Evolutionary conservation across 2,329 filamentous ascomycete species (phyloP).

Genomic region (Sporothrix schenckii): DNA sequence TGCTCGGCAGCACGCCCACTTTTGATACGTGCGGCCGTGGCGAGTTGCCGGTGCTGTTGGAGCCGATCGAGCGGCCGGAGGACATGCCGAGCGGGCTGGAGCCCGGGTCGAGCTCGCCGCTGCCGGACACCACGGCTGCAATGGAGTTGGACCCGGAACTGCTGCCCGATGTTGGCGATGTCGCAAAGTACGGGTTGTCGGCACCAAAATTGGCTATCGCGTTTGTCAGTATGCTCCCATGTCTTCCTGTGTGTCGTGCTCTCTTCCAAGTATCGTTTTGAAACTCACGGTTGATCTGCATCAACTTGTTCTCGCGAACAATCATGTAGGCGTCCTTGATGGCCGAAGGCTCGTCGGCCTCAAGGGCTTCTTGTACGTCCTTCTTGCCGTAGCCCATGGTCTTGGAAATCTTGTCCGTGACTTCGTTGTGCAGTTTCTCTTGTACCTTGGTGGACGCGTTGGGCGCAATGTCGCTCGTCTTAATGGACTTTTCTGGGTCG

Average conservation of each 20-base stretch:
- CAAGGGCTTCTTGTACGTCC: constrained; percentile 92
- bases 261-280: too few species aligned
- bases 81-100: constrained; percentile 59
- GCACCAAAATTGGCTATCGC: constrained; percentile 49
- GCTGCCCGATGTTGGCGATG: constrained; percentile 54
- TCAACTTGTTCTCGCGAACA: constrained; percentile 94
- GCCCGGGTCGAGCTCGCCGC: constrained; percentile 43
- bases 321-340: constrained; percentile 99
- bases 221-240: not conserved
- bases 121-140: constrained; percentile 51
- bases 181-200: constrained; percentile 50
- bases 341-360: constrained; percentile 89
- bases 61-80: constrained; percentile 58
- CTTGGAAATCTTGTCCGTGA: constrained; percentile 93
- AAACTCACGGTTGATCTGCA: constrained; percentile 87
- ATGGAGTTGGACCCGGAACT: constrained; percentile 60
- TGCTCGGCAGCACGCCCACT: constrained; percentile 88
- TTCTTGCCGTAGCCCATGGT: constrained; percentile 97
- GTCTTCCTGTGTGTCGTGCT: too few species aligned
- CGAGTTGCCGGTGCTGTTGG: constrained; percentile 52
- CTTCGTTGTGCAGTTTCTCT: constrained; percentile 86
- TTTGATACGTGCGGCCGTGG: constrained; percentile 72
- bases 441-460: constrained; percentile 77
- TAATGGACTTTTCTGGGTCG: constrained; percentile 88
- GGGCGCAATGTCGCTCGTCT: constrained; percentile 77